Base-by-base conservation (phyloP, 352 stramenopile genomes). In the Globisporangium ultimum region DNA sequence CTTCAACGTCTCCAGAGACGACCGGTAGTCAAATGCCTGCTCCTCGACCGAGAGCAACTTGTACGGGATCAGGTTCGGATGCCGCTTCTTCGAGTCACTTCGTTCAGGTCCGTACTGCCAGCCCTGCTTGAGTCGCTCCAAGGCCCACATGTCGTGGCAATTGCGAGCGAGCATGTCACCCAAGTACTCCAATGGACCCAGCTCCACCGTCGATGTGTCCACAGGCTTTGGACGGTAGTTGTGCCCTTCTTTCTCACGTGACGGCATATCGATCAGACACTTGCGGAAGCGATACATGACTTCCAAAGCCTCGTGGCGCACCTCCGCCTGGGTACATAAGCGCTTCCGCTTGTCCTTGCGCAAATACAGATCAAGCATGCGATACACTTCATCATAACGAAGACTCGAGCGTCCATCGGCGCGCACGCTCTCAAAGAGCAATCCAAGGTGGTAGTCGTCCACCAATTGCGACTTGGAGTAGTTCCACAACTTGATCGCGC, bases 231-330 rank as follows among this genome's bases (percentile, higher is more conserved):
- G 86, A 1, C 77, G 71, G 55, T 95, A 95, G 52, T 95, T 91
- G 65, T 95, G 84, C 4, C 86, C 86, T 66, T 95, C 86, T 40
- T 94, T 93, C 58, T 95, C 86, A 54, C 86, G 82, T 43, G 84
- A 94, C 40, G 86, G 86, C 86, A 95, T 95, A 53, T 94, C 86
- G 18, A 93, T 95, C 13, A 95, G 67, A 58, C 81, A 93, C 57
- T 89, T 91, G 14, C 83, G 80, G 79, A 95, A 95, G 18, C 86
- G 84, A 49, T 90, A 94, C 86, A 94, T 94, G 49, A 95, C 81
- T n/a, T 92, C 76, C 28, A 93, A 61, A 12, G 86, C 76, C 64
- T 93, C 86, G 10, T 82, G 71, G 9, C 75, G 77, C 43, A 95
- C 84, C 67, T 93, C 80, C 0, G 68, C 71, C 67, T 93, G 83